Conservation (phyloP, 805 yeast genomes). For the Candida railenensis region DNA sequence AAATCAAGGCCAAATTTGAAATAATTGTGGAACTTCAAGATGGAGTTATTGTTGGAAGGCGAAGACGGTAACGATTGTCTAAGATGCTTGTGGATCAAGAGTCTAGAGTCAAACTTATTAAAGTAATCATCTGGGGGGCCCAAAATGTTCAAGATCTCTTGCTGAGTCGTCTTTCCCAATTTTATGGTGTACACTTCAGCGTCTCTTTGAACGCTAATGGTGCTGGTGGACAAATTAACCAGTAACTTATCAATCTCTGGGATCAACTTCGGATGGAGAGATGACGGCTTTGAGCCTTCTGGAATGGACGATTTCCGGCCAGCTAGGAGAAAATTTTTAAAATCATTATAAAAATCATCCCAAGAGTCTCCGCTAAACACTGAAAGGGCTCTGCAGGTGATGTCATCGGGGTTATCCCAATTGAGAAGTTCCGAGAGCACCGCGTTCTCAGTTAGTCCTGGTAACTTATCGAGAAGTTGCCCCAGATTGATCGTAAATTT, state of each 20-base stretch:
- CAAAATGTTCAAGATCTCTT: slow-evolving; percentile 42
- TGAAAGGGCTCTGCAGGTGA: slow-evolving; percentile 37
- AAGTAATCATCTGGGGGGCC: slow-evolving; percentile 61
- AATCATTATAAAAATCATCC: slow-evolving; percentile 17
- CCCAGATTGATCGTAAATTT: slow-evolving; percentile 33
- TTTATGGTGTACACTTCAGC: slow-evolving; percentile 13
- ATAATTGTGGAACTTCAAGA: slow-evolving; percentile 53
- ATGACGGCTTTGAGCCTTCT: background rate
- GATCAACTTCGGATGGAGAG: slow-evolving; percentile 1
- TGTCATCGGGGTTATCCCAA: slow-evolving; percentile 32
- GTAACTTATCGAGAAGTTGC: slow-evolving; percentile 15
- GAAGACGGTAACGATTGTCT: slow-evolving; percentile 10
- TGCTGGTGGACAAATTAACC: slow-evolving; percentile 21
- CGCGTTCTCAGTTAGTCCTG: slow-evolving; percentile 16
- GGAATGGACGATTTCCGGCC: background rate
- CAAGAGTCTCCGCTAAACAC: slow-evolving; percentile 41
- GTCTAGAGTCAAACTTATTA: slow-evolving; percentile 43
- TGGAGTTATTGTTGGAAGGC: slow-evolving; percentile 5
- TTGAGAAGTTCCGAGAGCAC: slow-evolving; percentile 28
- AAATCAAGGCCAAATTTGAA: slow-evolving; percentile 55
- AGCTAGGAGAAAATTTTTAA: background rate
- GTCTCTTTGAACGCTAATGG: slow-evolving; percentile 16
- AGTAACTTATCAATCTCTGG: slow-evolving; percentile 11
- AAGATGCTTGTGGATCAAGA: slow-evolving; percentile 38
- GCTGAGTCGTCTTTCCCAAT: slow-evolving; percentile 49